Conservation (phyloP, 2,329 filamentous ascomycete genomes). For the Macrophomina tecta region DNA sequence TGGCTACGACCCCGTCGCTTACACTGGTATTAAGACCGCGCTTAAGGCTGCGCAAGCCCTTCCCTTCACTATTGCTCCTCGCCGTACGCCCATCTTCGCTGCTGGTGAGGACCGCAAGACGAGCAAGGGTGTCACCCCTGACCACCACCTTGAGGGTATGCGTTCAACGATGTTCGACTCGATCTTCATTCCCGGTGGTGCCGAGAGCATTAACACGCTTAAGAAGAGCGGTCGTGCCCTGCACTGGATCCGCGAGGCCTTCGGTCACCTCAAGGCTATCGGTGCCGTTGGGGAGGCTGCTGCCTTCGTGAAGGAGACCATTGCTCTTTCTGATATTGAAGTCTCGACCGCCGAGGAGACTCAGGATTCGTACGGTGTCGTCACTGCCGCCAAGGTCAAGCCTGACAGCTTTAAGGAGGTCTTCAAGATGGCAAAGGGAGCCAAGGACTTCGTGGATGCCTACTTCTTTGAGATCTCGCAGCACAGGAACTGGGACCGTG, state of each 20-base stretch:
- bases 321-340: constrained; percentile 53
- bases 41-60: constrained; percentile 68
- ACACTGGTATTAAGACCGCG: constrained; percentile 68
- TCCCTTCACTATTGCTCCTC: constrained; percentile 74
- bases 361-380: constrained; percentile 76
- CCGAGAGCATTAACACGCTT: constrained; percentile 66
- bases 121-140: constrained; percentile 65
- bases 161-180: constrained; percentile 83
- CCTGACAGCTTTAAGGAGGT: constrained; percentile 67
- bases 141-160: constrained; percentile 81
- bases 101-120: constrained; percentile 61
- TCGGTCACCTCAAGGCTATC: constrained; percentile 81
- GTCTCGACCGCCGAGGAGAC: constrained; percentile 59
- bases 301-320: constrained; percentile 62
- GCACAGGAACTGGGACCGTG: constrained; percentile 76
- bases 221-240: constrained; percentile 72
- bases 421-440: constrained; percentile 69
- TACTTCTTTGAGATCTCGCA: constrained; percentile 73
- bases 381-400: constrained; percentile 64
- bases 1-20: constrained; percentile 72
- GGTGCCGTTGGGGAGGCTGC: constrained; percentile 77
- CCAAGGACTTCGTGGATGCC: constrained; percentile 71
- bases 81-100: constrained; percentile 69
- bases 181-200: constrained; percentile 76
- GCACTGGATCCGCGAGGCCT: constrained; percentile 80